Evolutionary conservation across 1,139 yeast species (phyloP).

Genomic region (Sugiyamaella novakii): DNA sequence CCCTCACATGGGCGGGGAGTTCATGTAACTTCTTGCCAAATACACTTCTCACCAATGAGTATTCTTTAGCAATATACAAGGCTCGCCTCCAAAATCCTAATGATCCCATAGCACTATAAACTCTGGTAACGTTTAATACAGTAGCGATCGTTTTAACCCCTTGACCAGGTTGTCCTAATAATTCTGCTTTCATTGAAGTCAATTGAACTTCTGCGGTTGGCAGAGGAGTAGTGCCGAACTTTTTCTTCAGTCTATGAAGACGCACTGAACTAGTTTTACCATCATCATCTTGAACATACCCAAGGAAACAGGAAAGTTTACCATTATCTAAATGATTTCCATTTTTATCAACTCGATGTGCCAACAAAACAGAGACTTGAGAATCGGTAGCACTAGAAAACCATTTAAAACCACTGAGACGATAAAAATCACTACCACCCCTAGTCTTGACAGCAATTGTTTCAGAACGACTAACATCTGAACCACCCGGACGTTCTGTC

Average conservation of each 20-base stretch:
- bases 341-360: slow-evolving; percentile 27
- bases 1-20: slow-evolving; percentile 36
- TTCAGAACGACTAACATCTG: slow-evolving; percentile 39
- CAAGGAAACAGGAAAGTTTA: slow-evolving; percentile 37
- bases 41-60: slow-evolving; percentile 36
- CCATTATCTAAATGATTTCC: slow-evolving; percentile 25
- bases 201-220: slow-evolving; percentile 42
- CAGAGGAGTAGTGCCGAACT: slow-evolving; percentile 40
- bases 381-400: slow-evolving; percentile 42
- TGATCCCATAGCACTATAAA: slow-evolving; percentile 36
- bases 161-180: slow-evolving; percentile 35
- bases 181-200: slow-evolving; percentile 31
- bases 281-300: slow-evolving; percentile 33
- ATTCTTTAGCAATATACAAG: slow-evolving; percentile 37
- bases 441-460: slow-evolving; percentile 29
- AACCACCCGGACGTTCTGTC: slow-evolving; percentile 43
- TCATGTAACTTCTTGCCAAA: slow-evolving; percentile 33
- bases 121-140: slow-evolving; percentile 38
- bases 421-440: slow-evolving; percentile 24
- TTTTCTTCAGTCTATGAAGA: slow-evolving; percentile 38
- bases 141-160: slow-evolving; percentile 40
- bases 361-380: slow-evolving; percentile 37
- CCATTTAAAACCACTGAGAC: slow-evolving; percentile 40
- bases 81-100: slow-evolving; percentile 36
- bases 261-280: slow-evolving; percentile 26